phyloP scores from a whole-genome alignment of 495 filamentous ascomycete species.

The Penicillium ochrochloron region DNA sequence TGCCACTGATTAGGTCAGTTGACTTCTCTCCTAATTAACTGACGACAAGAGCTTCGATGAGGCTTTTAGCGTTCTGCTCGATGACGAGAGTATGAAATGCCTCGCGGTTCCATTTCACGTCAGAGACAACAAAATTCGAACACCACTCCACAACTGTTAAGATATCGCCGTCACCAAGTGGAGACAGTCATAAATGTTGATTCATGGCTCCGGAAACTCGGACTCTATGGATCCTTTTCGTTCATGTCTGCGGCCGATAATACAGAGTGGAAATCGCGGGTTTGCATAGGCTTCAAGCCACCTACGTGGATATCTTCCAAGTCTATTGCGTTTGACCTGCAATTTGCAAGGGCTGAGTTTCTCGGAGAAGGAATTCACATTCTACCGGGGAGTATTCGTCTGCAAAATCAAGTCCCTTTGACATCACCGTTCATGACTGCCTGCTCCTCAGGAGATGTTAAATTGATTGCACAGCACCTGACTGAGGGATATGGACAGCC shows the following conservation, averaged over 20 bases:
- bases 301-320: constrained; percentile 4
- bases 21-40: no score
- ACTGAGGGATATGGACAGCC: neutral
- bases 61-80: no score
- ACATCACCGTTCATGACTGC: constrained; percentile 3
- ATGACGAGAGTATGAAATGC: no score
- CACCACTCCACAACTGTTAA: neutral
- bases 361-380: constrained; percentile 2
- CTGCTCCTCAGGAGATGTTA: constrained; percentile 4
- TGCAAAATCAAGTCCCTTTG: constrained; percentile 4
- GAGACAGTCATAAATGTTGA: constrained; percentile 2
- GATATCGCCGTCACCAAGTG: neutral
- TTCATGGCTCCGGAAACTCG: neutral
- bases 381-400: constrained; percentile 2
- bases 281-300: constrained; percentile 7
- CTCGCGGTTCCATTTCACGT: no score
- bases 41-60: no score
- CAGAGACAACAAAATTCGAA: constrained; percentile 2
- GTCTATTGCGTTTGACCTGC: constrained; percentile 1
- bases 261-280: constrained; percentile 5
- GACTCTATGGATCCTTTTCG: constrained; percentile 3
- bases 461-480: constrained; percentile 6
- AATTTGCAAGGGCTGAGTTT: neutral
- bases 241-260: constrained; percentile 2
- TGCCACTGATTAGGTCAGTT: no score